Evolutionary conservation across 1,284 basidiomycete species (phyloP), one percentile per base, ranked within the genome.

Genomic region (Moesziomyces antarcticus): DNA sequence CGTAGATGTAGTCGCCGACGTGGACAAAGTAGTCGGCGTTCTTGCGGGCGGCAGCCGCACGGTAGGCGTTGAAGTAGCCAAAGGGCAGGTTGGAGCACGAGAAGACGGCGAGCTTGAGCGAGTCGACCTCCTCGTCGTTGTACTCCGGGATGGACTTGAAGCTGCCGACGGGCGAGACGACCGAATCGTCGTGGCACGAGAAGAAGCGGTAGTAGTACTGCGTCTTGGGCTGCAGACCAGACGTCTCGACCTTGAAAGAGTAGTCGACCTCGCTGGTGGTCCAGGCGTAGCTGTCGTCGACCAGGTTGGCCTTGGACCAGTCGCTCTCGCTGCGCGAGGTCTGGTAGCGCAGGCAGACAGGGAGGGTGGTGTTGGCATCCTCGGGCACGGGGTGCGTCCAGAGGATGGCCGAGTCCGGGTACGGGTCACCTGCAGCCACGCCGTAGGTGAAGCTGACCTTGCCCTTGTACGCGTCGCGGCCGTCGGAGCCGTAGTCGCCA

Each of bases 1-100:
- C 84, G 75, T 84, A 84, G 58, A 82, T 82, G 82, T 90, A 90
- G 83, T 90, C 89, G 14, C 89, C 90, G 25, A 91, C 86, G 75
- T 91, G 90, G 45, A 90, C 79, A 63, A 89, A 89, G 50, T 89
- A 84, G 74, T 91, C 89, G 3, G 89, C 86, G 13, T 88, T 87
- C 10, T 62, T 56, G 70, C 89, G 88, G 13, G 68, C 68, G 56
- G 87, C 87, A 21, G 88, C 87, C 1, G 89, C 89, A 49, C 88
- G 86, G 78, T 90, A 91, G 14, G 89, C 89, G 78, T 90, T 90
- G 86, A 91, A 91, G 82, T 87, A 90, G 1, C 90, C 90, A 87
- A 80, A 77, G 40, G 73, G 75, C 42, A 86, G 88, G 59, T 88
- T 88, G 21, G 89, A 89, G 76, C 89, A 90, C 7, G 88, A 89